Conservation (phyloP, 805 yeast genomes). For the Nakazawaea wyomingensis region DNA sequence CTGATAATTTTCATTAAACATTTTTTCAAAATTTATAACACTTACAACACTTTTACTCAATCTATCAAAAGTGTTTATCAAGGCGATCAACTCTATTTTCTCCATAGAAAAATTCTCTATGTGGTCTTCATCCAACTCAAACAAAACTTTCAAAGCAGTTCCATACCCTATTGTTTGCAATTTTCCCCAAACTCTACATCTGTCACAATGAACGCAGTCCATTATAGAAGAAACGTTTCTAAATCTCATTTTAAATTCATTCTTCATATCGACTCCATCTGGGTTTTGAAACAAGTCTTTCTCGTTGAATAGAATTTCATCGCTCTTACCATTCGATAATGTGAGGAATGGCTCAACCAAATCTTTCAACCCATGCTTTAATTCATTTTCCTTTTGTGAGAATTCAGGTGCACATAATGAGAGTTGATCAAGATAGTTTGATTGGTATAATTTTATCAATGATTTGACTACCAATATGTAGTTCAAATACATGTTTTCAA, state of each 20-base stretch:
- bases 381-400: slow-evolving; percentile 22
- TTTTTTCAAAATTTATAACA: slow-evolving; percentile 60
- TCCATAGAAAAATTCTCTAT: slow-evolving; percentile 45
- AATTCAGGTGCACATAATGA: slow-evolving; percentile 23
- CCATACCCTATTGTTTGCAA: slow-evolving; percentile 97
- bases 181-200: slow-evolving; percentile 98
- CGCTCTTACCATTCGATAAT: slow-evolving; percentile 15
- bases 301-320: slow-evolving; percentile 37
- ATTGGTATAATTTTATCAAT: slow-evolving; percentile 48
- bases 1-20: slow-evolving; percentile 53
- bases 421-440: slow-evolving; percentile 24
- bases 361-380: slow-evolving; percentile 27
- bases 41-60: slow-evolving; percentile 79
- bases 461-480: slow-evolving; percentile 85
- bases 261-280: slow-evolving; percentile 53
- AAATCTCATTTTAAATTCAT: slow-evolving; percentile 82
- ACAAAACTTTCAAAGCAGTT: slow-evolving; percentile 85
- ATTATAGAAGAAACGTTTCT: slow-evolving; percentile 86
- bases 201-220: slow-evolving; percentile 98
- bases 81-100: slow-evolving; percentile 79
- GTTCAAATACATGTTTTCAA: slow-evolving; percentile 86
- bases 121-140: slow-evolving; percentile 62
- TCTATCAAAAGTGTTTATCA: slow-evolving; percentile 89
- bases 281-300: slow-evolving; percentile 42
- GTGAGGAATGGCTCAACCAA: slow-evolving; percentile 24